A percentile compares a stretch with the other conserved stretches of the same genome.
Conservation (phyloP, 2,329 filamentous ascomycete genomes). For the Trichoderma endophyticum region DNA sequence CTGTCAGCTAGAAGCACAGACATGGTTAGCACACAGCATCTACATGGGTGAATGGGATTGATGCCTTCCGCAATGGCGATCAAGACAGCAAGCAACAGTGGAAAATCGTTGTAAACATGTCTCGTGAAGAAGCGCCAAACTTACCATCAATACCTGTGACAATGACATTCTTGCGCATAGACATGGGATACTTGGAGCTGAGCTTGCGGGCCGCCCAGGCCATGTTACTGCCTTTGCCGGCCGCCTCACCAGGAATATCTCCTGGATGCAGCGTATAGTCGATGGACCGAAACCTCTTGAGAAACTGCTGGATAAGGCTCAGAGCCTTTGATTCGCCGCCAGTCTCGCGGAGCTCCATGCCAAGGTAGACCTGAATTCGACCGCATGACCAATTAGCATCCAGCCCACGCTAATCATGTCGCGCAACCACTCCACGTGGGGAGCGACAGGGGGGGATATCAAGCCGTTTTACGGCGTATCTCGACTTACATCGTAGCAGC, state of each 20-base stretch:
- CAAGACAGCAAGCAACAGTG: background rate
- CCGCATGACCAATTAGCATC: conserved; percentile 1
- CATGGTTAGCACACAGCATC: background rate
- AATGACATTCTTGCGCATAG: conserved; percentile 57
- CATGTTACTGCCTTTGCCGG: conserved; percentile 73
- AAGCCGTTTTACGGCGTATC: background rate
- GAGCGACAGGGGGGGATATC: background rate
- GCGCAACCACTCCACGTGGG: background rate
- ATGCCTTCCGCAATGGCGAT: background rate
- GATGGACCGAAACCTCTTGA: conserved; percentile 63
- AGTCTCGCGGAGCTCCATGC: conserved; percentile 68
- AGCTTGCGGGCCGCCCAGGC: conserved; percentile 67
- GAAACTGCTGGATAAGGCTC: conserved; percentile 59
- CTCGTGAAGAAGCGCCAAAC: conserved; percentile 27
- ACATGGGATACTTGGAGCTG: conserved; percentile 56
- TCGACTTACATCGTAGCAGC: conserved; percentile 65
- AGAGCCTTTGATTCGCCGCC: conserved; percentile 60
- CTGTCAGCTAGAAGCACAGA: conserved; percentile 56
- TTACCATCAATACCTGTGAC: conserved; percentile 71
- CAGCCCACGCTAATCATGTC: background rate
- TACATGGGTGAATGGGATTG: background rate
- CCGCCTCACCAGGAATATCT: conserved; percentile 64
- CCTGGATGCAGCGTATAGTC: conserved; percentile 65
- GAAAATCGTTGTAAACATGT: background rate
- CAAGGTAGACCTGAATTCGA: conserved; percentile 59